Percentiles rank a stretch among this genome's conserved stretches.
These are phyloP conservation scores for Dichotomopilus funicola DNA, from an alignment of 2,329 filamentous ascomycete species.

Conservation along the genomic window DNA sequence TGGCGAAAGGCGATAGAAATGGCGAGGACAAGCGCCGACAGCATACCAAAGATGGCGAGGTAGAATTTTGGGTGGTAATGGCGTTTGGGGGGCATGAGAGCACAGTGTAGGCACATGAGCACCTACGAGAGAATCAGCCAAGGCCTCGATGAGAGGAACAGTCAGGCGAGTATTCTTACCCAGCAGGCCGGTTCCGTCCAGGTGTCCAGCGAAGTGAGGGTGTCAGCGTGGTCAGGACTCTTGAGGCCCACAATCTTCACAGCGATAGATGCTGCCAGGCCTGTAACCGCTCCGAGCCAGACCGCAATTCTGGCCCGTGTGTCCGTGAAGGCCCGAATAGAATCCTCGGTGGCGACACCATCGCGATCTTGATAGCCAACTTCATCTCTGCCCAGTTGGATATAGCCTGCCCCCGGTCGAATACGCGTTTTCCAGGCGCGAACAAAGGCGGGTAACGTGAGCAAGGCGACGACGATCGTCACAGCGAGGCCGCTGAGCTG, in stretches of 20 bases:
- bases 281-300: slow-evolving; percentile 23
- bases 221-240: neutral
- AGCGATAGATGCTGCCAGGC: slow-evolving; percentile 24
- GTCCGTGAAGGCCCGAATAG: slow-evolving; percentile 28
- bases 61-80: slow-evolving; percentile 26
- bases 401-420: slow-evolving; percentile 14
- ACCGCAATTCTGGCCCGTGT: slow-evolving; percentile 23
- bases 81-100: slow-evolving; percentile 24
- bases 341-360: slow-evolving; percentile 30
- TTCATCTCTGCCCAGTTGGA: slow-evolving; percentile 13
- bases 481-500: slow-evolving; percentile 5
- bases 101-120: slow-evolving; percentile 26
- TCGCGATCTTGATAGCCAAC: slow-evolving; percentile 27
- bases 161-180: slow-evolving; percentile 12
- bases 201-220: neutral
- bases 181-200: slow-evolving; percentile 17
- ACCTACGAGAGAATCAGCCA: slow-evolving; percentile 12
- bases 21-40: slow-evolving; percentile 23
- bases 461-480: slow-evolving; percentile 7
- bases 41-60: slow-evolving; percentile 24
- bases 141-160: neutral
- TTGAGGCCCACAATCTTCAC: slow-evolving; percentile 19
- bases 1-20: slow-evolving; percentile 24
- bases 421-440: neutral
- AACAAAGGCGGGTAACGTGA: slow-evolving; percentile 14